Percentiles rank a stretch among this genome's conserved stretches.
Evolutionary conservation across 768 basidiomycete species (phyloP).

Genomic region (Lactarius quietus): DNA sequence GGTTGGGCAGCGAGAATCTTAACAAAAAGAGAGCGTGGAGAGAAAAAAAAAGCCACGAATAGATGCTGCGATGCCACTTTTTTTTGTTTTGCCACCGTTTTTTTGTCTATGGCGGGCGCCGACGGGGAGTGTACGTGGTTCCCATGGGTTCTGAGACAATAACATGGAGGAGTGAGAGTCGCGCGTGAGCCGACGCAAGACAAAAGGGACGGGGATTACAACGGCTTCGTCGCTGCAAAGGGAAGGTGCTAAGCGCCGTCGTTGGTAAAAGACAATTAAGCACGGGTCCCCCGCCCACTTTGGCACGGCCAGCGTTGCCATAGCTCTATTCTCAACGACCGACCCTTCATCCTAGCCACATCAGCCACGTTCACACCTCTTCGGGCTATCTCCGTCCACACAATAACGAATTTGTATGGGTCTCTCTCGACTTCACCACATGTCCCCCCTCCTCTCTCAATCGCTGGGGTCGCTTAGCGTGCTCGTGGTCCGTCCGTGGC

Average conservation of each 20-base stretch:
- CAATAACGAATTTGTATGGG: neutral
- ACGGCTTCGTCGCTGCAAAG: slow-evolving; percentile 13
- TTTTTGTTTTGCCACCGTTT: slow-evolving; percentile 3
- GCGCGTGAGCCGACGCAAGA: slow-evolving; percentile 24
- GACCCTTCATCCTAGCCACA: neutral
- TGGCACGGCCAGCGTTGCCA: neutral
- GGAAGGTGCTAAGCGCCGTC: slow-evolving; percentile 9
- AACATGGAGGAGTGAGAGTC: slow-evolving; percentile 9
- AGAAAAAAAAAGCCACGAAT: neutral
- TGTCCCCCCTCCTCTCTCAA: neutral
- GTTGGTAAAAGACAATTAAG: slow-evolving; percentile 20
- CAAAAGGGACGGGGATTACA: slow-evolving; percentile 23
- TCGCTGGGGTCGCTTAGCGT: no score
- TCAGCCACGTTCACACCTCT: neutral
- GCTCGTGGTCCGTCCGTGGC: neutral
- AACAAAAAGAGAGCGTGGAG: slow-evolving; percentile 14
- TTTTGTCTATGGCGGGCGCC: slow-evolving; percentile 20
- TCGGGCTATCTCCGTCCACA: neutral
- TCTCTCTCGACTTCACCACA: neutral
- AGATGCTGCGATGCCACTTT: slow-evolving; percentile 7
- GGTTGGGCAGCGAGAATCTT: slow-evolving; percentile 12
- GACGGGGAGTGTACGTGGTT: neutral
- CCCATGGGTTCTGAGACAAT: slow-evolving; percentile 18
- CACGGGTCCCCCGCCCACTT: neutral
- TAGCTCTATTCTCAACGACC: neutral